These are phyloP conservation scores for Tolypocladium ovalisporum DNA, from an alignment of 2,329 filamentous ascomycete genomes.

Conservation along the genomic window DNA sequence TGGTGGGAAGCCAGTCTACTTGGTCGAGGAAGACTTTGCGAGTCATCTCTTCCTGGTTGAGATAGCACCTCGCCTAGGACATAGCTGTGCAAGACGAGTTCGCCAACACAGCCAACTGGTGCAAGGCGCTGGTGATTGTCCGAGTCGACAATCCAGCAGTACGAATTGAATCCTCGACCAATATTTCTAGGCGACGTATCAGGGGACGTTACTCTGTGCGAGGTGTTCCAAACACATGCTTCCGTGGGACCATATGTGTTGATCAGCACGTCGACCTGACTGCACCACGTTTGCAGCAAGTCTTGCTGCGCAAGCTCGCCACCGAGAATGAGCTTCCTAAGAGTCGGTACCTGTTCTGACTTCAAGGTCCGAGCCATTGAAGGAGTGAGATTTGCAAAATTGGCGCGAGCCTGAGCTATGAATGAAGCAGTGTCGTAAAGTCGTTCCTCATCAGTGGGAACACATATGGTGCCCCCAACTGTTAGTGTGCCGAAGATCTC, in stretches of 20 bases:
- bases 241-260: background rate
- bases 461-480: background rate
- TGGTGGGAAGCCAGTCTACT: background rate
- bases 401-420: background rate
- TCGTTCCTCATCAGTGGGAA: background rate
- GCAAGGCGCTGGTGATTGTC: background rate
- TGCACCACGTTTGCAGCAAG: background rate
- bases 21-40: background rate
- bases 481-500: background rate
- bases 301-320: background rate
- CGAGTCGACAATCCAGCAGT: background rate
- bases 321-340: background rate
- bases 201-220: background rate
- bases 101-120: background rate
- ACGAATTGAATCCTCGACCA: background rate
- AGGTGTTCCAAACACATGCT: background rate
- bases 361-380: background rate
- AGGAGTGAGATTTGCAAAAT: background rate
- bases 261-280: background rate
- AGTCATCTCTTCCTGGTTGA: background rate
- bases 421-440: background rate
- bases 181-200: background rate
- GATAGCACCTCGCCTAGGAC: background rate
- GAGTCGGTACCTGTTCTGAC: background rate
- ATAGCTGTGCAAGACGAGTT: background rate